These are phyloP conservation scores for Apiotrichum gracile DNA, from an alignment of 1,284 basidiomycete species.

Conservation along the genomic window DNA sequence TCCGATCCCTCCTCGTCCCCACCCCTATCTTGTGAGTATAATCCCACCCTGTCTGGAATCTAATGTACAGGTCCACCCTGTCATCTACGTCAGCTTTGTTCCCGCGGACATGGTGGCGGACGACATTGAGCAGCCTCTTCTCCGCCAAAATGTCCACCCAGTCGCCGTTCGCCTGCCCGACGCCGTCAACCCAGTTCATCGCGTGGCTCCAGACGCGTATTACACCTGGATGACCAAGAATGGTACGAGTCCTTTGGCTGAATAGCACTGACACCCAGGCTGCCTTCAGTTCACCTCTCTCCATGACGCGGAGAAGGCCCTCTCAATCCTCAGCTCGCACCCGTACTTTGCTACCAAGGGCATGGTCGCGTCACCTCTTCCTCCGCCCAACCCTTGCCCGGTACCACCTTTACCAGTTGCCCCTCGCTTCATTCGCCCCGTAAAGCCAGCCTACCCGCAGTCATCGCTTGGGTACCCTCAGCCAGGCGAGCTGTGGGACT, in stretches of 20 bases:
- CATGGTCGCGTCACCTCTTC: slow-evolving; percentile 61
- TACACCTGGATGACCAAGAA: slow-evolving; percentile 39
- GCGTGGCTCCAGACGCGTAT: slow-evolving; percentile 29
- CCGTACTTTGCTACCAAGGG: slow-evolving; percentile 57
- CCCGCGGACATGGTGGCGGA: slow-evolving; percentile 22
- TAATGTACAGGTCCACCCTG: background rate
- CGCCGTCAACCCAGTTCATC: slow-evolving; percentile 16
- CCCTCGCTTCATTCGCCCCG: slow-evolving; percentile 30
- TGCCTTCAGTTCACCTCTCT: slow-evolving; percentile 3
- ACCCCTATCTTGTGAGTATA: slow-evolving; percentile 13
- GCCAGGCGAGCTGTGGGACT: slow-evolving; percentile 56
- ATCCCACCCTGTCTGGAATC: no score
- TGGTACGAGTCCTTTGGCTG: slow-evolving; percentile 13
- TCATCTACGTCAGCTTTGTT: slow-evolving; percentile 28
- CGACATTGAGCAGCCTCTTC: slow-evolving; percentile 21
- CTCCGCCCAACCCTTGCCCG: slow-evolving; percentile 47
- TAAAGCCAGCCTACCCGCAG: background rate
- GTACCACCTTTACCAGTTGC: slow-evolving; percentile 54
- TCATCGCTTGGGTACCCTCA: background rate
- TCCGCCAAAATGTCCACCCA: slow-evolving; percentile 19
- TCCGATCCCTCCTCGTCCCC: slow-evolving; percentile 4
- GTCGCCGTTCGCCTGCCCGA: slow-evolving; percentile 20
- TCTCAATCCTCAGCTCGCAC: slow-evolving; percentile 70
- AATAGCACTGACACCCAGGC: background rate
- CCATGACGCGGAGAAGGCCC: slow-evolving; percentile 66